phyloP scores from a whole-genome alignment of 768 basidiomycete genomes.

The Rhodotorula taiwanensis region DNA sequence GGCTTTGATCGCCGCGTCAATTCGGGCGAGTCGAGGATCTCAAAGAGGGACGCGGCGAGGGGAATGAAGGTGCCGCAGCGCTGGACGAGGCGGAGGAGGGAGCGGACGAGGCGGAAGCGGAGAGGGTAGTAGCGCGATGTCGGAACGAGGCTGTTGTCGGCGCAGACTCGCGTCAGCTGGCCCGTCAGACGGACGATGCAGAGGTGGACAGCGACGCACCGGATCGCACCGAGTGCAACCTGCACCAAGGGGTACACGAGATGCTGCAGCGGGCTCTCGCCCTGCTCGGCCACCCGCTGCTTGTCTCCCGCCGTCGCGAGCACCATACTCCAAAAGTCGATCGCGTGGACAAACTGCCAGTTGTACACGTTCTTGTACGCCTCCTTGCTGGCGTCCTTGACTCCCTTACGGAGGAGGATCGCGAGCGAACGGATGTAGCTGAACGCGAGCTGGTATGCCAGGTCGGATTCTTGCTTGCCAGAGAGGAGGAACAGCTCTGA shows the following conservation, averaged over 20 bases:
- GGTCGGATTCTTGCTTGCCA: constrained; percentile 49
- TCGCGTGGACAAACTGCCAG: constrained; percentile 93
- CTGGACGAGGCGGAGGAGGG: constrained; percentile 73
- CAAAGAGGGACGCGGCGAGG: constrained; percentile 74
- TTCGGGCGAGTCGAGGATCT: constrained; percentile 72
- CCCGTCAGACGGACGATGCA: not conserved
- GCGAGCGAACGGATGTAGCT: constrained; percentile 92
- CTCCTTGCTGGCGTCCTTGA: constrained; percentile 84
- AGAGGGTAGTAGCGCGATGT: constrained; percentile 89
- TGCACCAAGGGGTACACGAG: constrained; percentile 94
- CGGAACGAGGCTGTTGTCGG: constrained; percentile 54
- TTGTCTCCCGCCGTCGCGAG: constrained; percentile 71
- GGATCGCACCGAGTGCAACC: constrained; percentile 83
- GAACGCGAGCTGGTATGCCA: constrained; percentile 87
- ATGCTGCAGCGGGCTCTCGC: constrained; percentile 72
- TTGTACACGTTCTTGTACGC: constrained; percentile 93
- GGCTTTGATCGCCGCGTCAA: constrained; percentile 65
- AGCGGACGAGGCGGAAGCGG: constrained; percentile 84
- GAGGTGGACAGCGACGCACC: constrained; percentile 56
- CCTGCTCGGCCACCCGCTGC: constrained; percentile 52
- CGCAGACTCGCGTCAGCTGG: no score
- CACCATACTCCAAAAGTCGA: constrained; percentile 94
- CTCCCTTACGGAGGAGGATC: constrained; percentile 80
- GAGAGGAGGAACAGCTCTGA: constrained; percentile 80
- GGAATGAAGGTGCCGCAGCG: constrained; percentile 83